Conservation (phyloP, 176 grass and related monocot species). For the Melocanna baccifera region DNA sequence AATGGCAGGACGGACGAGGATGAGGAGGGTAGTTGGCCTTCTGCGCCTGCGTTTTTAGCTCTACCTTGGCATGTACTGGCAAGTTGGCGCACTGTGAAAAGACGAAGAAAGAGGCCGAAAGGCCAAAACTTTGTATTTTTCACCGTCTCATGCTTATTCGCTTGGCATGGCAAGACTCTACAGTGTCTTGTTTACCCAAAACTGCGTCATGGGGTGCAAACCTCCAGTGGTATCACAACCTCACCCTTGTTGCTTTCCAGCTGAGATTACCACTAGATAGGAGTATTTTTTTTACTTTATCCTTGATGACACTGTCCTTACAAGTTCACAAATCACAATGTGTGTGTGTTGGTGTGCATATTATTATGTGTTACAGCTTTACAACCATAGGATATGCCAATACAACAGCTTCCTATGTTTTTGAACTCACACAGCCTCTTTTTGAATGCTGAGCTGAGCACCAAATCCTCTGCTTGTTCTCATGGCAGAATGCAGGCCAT, state of each 20-base stretch:
- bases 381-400: neutral
- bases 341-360: neutral
- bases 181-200: neutral
- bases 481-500: neutral
- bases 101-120: neutral
- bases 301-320: neutral
- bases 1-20: neutral
- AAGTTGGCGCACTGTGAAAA: neutral
- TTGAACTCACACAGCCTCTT: conserved; percentile 18
- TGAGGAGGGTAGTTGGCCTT: neutral
- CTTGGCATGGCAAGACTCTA: neutral
- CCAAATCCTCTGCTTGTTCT: conserved; percentile 4
- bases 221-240: neutral
- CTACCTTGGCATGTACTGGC: neutral
- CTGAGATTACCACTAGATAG: neutral
- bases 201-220: neutral
- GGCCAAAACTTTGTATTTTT: neutral
- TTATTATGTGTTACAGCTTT: neutral
- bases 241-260: neutral
- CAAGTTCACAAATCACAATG: neutral
- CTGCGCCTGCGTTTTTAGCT: neutral
- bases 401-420: neutral
- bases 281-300: neutral
- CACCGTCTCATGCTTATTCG: neutral
- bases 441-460: conserved; percentile 10